A percentile compares a stretch with the other conserved stretches of the same genome.
Evolutionary conservation across 2,329 filamentous ascomycete genomes (phyloP).

Genomic region (Epichloe sibirici): DNA sequence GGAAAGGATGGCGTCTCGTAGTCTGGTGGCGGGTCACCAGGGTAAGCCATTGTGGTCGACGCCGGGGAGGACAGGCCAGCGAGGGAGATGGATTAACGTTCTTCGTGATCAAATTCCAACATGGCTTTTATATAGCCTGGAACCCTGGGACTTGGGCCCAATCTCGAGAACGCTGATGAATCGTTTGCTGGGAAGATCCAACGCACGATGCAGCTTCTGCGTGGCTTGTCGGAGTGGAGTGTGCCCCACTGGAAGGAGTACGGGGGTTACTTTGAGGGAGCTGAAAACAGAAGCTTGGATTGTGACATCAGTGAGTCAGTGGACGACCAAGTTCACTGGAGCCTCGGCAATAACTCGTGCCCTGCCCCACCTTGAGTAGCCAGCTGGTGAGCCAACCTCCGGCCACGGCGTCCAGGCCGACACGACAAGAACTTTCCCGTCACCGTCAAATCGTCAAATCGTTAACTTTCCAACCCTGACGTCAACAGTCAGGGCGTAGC

Average conservation of each 20-base stretch:
- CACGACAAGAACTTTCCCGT: too few species aligned
- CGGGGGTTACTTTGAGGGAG: not conserved
- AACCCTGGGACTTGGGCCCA: not conserved
- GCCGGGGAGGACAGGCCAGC: not conserved
- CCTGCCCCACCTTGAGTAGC: too few species aligned
- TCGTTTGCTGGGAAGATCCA: not conserved
- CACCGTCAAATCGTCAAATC: too few species aligned
- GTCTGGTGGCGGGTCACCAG: constrained; percentile 24
- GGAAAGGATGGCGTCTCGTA: constrained; percentile 67
- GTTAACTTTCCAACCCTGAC: too few species aligned
- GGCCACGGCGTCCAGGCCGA: too few species aligned
- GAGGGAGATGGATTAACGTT: not conserved
- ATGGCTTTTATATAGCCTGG: not conserved
- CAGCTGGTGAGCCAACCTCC: too few species aligned
- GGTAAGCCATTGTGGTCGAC: constrained; percentile 5
- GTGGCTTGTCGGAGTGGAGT: not conserved
- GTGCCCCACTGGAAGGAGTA: too few species aligned
- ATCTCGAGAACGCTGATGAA: not conserved
- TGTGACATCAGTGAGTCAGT: not conserved
- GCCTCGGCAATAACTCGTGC: constrained; percentile 16
- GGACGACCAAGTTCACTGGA: constrained; percentile 2
- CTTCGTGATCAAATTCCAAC: not conserved
- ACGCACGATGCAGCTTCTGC: not conserved
- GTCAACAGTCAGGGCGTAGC: not conserved
- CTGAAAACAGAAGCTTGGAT: not conserved